Conservation (phyloP, 768 basidiomycete genomes). For the Tricholoma terreum region DNA sequence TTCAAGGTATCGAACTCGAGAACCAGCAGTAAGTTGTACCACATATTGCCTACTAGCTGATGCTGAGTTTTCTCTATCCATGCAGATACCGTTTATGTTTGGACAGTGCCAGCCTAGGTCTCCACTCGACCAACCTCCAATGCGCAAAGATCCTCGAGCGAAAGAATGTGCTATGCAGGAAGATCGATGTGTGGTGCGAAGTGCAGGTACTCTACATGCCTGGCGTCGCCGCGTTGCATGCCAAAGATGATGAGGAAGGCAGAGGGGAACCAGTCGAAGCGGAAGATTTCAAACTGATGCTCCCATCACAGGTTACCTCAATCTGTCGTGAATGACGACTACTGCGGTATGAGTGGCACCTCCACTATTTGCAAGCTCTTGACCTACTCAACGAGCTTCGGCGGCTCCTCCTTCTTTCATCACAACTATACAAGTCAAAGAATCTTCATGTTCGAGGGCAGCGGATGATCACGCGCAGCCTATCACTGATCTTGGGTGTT, state of each 20-base stretch:
- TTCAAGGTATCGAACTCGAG: constrained; percentile 11
- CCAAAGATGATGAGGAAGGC: not conserved
- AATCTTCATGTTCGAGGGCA: not conserved
- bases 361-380: not conserved
- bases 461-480: constrained; percentile 19
- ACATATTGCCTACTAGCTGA: not conserved
- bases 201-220: no score
- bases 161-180: no score
- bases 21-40: constrained; percentile 21
- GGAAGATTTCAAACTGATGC: not conserved
- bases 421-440: not conserved
- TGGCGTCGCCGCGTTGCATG: no score
- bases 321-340: not conserved
- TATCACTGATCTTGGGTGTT: constrained; percentile 12
- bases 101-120: no score
- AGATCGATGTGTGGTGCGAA: not conserved
- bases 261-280: not conserved
- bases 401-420: not conserved
- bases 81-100: no score
- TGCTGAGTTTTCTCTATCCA: not conserved
- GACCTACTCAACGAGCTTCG: not conserved
- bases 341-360: not conserved
- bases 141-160: no score
- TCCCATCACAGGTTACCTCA: not conserved
- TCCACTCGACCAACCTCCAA: no score